These are phyloP conservation scores for Plectosphaerella plurivora DNA, from an alignment of 2,329 filamentous ascomycete species.

Conservation along the genomic window DNA sequence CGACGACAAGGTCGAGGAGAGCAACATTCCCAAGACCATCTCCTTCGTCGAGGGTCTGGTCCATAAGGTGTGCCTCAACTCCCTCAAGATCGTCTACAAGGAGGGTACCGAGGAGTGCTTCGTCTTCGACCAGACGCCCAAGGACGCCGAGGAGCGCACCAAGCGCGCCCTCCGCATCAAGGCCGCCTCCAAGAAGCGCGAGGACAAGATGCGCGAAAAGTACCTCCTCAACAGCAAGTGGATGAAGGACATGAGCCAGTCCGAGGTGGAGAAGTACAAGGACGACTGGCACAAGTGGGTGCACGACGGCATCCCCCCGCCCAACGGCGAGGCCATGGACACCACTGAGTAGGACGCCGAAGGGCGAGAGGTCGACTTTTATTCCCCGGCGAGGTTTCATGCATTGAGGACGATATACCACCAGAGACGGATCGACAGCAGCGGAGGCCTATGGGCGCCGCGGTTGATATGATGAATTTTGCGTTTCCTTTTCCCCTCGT, in stretches of 20 bases:
- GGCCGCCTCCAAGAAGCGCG: conserved; percentile 55
- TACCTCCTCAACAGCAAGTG: conserved; percentile 77
- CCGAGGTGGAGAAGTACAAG: conserved; percentile 71
- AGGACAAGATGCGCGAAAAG: conserved; percentile 71
- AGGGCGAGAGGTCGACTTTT: neutral
- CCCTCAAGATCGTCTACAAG: conserved; percentile 75
- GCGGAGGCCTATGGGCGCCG: too few relatives aligned
- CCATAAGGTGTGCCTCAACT: conserved; percentile 71
- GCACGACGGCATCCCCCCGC: conserved; percentile 40
- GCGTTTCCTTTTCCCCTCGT: conserved; percentile 2
- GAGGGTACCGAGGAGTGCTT: conserved; percentile 67
- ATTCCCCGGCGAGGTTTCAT: neutral
- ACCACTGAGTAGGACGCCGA: conserved; percentile 11
- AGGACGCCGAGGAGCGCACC: conserved; percentile 61
- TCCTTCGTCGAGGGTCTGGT: conserved; percentile 64
- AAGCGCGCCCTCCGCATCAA: conserved; percentile 47
- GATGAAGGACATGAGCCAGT: conserved; percentile 74
- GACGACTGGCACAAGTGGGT: conserved; percentile 55
- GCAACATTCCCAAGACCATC: conserved; percentile 55
- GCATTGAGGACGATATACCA: neutral
- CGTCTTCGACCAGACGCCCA: conserved; percentile 65
- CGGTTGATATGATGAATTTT: neutral
- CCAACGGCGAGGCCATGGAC: conserved; percentile 18
- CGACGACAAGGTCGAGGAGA: conserved; percentile 60
- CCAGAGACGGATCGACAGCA: too few relatives aligned